Evolutionary conservation across 306 rosid genomes (phyloP).

Genomic region (Parietaria judaica): DNA sequence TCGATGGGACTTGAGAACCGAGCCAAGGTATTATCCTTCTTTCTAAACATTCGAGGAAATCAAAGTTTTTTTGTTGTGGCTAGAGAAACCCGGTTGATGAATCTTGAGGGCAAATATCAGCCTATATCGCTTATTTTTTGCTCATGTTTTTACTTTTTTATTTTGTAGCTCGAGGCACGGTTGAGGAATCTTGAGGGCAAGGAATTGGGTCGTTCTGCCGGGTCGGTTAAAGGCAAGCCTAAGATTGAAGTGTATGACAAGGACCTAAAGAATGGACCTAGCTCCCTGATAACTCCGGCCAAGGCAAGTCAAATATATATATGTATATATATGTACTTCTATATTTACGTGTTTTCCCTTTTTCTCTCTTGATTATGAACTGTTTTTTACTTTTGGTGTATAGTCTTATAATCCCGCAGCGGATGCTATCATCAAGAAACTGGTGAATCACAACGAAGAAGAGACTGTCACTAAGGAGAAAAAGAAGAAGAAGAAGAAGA

Average conservation of each 20-base stretch:
- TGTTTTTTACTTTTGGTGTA: slow-evolving; percentile 16
- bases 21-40: slow-evolving; percentile 43
- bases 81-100: not conserved
- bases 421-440: slow-evolving; percentile 53
- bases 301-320: slow-evolving; percentile 39
- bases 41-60: too few species aligned
- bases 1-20: slow-evolving; percentile 78
- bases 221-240: slow-evolving; percentile 90
- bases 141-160: not conserved
- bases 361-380: not conserved
- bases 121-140: not conserved
- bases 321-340: slow-evolving; percentile 9
- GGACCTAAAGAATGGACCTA: slow-evolving; percentile 78
- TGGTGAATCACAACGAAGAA: slow-evolving; percentile 27
- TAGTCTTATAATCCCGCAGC: slow-evolving; percentile 83
- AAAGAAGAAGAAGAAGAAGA: slow-evolving; percentile 15
- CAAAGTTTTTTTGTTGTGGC: not conserved
- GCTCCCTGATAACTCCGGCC: slow-evolving; percentile 69
- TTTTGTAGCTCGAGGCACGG: slow-evolving; percentile 66
- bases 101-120: not conserved
- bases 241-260: slow-evolving; percentile 82
- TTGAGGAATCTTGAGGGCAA: slow-evolving; percentile 81
- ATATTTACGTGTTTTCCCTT: not conserved
- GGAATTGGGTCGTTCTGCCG: slow-evolving; percentile 69
- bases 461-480: slow-evolving; percentile 15